Evolutionary conservation across 768 basidiomycete species (phyloP).

Genomic region (Rossbeevera mucosa): DNA sequence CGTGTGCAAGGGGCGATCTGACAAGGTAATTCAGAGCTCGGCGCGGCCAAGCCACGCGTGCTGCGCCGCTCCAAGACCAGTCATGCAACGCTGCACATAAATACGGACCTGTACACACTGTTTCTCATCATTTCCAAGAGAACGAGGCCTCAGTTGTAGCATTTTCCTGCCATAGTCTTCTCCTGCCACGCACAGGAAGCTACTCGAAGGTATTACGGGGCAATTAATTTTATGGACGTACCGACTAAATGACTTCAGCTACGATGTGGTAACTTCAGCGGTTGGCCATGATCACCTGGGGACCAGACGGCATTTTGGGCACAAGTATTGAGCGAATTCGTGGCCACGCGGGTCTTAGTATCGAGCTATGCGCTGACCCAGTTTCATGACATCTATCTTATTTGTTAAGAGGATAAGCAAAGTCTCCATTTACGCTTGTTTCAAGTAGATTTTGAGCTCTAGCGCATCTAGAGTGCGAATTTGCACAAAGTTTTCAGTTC

Average conservation of each 20-base stretch:
- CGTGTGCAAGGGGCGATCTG: background rate
- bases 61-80: background rate
- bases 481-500: too few relatives aligned
- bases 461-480: too few relatives aligned
- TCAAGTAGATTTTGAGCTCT: too few relatives aligned
- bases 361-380: too few relatives aligned
- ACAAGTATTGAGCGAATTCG: too few relatives aligned
- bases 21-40: background rate
- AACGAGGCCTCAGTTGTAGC: conserved; percentile 10
- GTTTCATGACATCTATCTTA: too few relatives aligned
- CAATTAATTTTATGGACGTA: conserved; percentile 11
- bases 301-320: too few relatives aligned
- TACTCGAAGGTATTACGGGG: conserved; percentile 7
- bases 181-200: background rate
- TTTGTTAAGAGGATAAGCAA: too few relatives aligned
- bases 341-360: too few relatives aligned
- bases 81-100: background rate
- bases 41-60: background rate
- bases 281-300: conserved; percentile 16
- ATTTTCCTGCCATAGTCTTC: conserved; percentile 13
- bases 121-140: background rate
- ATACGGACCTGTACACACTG: background rate
- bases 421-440: too few relatives aligned
- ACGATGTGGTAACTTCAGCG: conserved; percentile 28
- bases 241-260: conserved; percentile 7